These are phyloP conservation scores for Parietaria judaica DNA, from an alignment of 306 rosid genomes.

Conservation along the genomic window DNA sequence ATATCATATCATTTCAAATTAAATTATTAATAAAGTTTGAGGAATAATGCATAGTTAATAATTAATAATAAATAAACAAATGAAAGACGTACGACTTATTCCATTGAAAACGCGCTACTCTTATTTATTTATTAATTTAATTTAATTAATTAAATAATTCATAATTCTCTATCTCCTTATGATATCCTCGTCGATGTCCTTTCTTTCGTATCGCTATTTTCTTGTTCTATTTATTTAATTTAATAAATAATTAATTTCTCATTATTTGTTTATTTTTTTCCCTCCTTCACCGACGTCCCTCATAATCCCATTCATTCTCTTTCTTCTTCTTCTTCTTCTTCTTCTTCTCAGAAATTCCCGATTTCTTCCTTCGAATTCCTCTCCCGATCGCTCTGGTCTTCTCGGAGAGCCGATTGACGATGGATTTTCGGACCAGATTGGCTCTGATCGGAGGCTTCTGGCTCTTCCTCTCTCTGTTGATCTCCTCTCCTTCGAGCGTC, in stretches of 20 bases:
- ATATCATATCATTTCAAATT: too few species aligned
- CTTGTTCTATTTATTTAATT: neutral
- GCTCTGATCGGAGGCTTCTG: slow-evolving; percentile 10
- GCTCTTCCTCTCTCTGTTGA: slow-evolving; percentile 8
- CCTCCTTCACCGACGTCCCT: slow-evolving; percentile 20
- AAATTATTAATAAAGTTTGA: too few species aligned
- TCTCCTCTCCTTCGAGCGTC: slow-evolving; percentile 19
- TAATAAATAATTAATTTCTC: neutral
- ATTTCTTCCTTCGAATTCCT: neutral
- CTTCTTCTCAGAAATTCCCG: neutral
- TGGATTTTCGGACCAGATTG: slow-evolving; percentile 41
- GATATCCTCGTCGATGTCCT: neutral
- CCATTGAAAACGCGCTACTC: slow-evolving; percentile 35
- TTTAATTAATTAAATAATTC: too few species aligned
- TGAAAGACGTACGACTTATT: slow-evolving; percentile 15
- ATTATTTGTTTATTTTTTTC: slow-evolving; percentile 8
- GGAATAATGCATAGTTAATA: too few species aligned
- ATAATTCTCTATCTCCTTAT: neutral
- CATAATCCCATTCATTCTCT: neutral
- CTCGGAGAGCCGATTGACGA: slow-evolving; percentile 4
- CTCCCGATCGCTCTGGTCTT: neutral
- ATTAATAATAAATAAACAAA: neutral
- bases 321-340: slow-evolving; percentile 1
- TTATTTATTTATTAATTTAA: neutral
- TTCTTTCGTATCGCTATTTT: neutral